Evolutionary conservation across 2,329 filamentous ascomycete species (phyloP).

Genomic region (Diaporthe humulicola): DNA sequence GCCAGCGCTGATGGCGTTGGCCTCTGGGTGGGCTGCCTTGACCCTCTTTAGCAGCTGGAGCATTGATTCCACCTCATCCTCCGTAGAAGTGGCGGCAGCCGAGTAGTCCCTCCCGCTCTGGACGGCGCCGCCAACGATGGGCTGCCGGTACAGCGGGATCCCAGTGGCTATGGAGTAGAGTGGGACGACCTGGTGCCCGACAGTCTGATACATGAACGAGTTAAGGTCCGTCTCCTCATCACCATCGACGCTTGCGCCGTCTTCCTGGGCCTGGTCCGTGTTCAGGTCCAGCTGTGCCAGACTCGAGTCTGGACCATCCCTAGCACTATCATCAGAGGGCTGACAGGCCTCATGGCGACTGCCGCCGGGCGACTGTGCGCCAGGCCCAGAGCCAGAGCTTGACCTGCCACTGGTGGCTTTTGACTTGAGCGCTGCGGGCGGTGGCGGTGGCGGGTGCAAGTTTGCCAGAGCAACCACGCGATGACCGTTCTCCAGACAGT

Average conservation of each 20-base stretch:
- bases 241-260: conserved; percentile 22
- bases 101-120: conserved; percentile 80
- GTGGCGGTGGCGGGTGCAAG: conserved; percentile 71
- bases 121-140: conserved; percentile 79
- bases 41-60: conserved; percentile 79
- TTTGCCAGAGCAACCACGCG: conserved; percentile 90
- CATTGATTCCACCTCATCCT: conserved; percentile 92
- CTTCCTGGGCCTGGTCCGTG: background rate
- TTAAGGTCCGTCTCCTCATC: conserved; percentile 78
- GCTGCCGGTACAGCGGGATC: conserved; percentile 85
- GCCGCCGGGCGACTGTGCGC: background rate
- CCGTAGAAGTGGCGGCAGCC: conserved; percentile 38
- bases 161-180: conserved; percentile 84
- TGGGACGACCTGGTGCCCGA: conserved; percentile 88
- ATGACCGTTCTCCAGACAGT: conserved; percentile 90
- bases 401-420: background rate
- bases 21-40: conserved; percentile 77
- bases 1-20: conserved; percentile 89
- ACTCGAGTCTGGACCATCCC: background rate
- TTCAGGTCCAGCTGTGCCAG: conserved; percentile 4
- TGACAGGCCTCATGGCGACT: background rate
- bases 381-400: background rate
- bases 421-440: conserved; percentile 16
- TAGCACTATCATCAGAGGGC: background rate
- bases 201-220: conserved; percentile 99